Evolutionary conservation across 2,329 filamentous ascomycete species (phyloP), one percentile per base, ranked within the genome.

Genomic region (Dactylellina cionopaga): DNA sequence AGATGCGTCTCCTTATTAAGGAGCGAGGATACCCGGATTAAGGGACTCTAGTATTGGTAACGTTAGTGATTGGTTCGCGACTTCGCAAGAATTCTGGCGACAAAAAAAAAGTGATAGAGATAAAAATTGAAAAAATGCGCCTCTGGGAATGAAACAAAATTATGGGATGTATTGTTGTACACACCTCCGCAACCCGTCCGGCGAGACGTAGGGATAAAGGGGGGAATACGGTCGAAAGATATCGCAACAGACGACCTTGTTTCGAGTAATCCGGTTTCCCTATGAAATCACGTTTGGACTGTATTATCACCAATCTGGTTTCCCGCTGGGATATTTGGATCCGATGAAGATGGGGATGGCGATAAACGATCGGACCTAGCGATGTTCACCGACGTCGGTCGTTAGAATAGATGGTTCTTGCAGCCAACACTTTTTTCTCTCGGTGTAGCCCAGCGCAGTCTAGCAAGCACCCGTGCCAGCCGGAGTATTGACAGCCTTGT

Each of bases 11-110:
- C 43, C 52, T 56, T n/a, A 37, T 41, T 33, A 55, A 54, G 56
- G 58, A 71, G 66, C 51, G 59, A 71, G 66, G 51, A 47, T 64
- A 41, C 66, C 65, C 66, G 65, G 52, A 22, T 64, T 41, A 55
- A 58, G 49, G 47, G 55, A 46, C 19, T 62, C 55, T 60, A 19
- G 24, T 35, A 56, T 63, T 41, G 4, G 27, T 54, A 47, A 5
- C 1, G 41, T 63, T 70, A 70, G 56, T 31, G 43, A 49, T 49
- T 56, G 31, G 54, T n/a, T 59, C 46, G 49, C 41, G 25, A 39
- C 43, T 56, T 41, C 17, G 13, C 19, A 10, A 22, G 37, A 41
- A 27, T 39, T 5, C 33, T 22, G 22, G 19, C 19, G 52, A 22
- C 19, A 17, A n/a, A n/a, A n/a, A n/a, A n/a, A n/a, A n/a, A n/a